Conservation (phyloP, 306 rosid genomes). For the Lathyrus tuberosus region DNA sequence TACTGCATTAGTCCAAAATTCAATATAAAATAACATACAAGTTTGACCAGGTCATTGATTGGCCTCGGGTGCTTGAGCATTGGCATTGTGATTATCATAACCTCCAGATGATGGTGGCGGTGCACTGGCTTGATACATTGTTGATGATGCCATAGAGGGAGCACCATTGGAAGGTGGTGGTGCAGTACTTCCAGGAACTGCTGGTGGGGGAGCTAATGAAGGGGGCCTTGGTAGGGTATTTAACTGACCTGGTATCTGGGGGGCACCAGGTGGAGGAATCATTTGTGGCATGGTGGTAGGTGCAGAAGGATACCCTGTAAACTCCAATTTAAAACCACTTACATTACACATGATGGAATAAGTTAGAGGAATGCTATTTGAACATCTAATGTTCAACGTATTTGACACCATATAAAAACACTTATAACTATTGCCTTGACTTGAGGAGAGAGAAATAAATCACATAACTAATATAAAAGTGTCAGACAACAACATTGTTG, state of each 20-base stretch:
- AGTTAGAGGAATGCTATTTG: too few species aligned
- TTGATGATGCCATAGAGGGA: slow-evolving; percentile 45
- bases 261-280: slow-evolving; percentile 56
- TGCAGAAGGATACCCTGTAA: slow-evolving; percentile 42
- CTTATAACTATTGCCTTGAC: too few species aligned
- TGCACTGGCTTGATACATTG: slow-evolving; percentile 50
- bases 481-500: too few species aligned
- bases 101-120: slow-evolving; percentile 46
- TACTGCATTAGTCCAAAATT: slow-evolving; percentile 5
- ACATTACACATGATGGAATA: slow-evolving; percentile 15
- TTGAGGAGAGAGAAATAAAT: too few species aligned
- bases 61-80: slow-evolving; percentile 50
- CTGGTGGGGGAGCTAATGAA: slow-evolving; percentile 47
- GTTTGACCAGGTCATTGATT: slow-evolving; percentile 44
- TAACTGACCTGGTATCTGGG: slow-evolving; percentile 47
- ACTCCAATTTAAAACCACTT: slow-evolving; percentile 25
- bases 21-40: slow-evolving; percentile 25
- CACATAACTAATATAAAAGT: too few species aligned
- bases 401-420: too few species aligned
- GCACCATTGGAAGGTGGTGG: slow-evolving; percentile 51
- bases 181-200: slow-evolving; percentile 48
- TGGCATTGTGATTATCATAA: slow-evolving; percentile 48
- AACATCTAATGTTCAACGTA: too few species aligned
- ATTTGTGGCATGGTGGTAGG: slow-evolving; percentile 49
- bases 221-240: slow-evolving; percentile 51